Base-by-base conservation (phyloP, 1,284 basidiomycete species). In the Microbotryomycetes sp. region DNA sequence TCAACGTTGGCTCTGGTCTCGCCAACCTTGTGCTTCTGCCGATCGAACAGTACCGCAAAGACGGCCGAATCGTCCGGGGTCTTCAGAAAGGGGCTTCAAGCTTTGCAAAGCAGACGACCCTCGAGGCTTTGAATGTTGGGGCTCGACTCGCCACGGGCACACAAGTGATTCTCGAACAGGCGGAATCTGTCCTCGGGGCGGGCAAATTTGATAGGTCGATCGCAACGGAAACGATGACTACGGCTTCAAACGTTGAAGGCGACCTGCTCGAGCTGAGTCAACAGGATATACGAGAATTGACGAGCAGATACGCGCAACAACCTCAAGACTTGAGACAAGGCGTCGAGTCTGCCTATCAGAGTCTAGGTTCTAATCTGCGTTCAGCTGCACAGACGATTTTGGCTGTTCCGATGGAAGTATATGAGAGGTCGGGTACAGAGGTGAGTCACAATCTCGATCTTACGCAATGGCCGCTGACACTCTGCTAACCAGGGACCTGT, bases 391-490 rank as follows among this genome's bases (percentile, higher is more conserved):
- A 98, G 77, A 98, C 96, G 0, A 98, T 98, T 66, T 81, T 98
- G 29, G 94, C 96, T 0, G 91, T 98, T 1, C 94, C 94, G 0
- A 97, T 98, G 92, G 96, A 98, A 75, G 91, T 97, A 18, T 97
- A 97, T 71, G 94, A 98, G 75, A 81, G 87, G 61, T 87, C 88
- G 15, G 88, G 88, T 18, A 87, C 85, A 56, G 88, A 92, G 81
- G 91, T 88, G 70, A 74, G 81, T 77, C 50, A 3, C 4, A 52
- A n/a, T n/a, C n/a, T n/a, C n/a, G n/a, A n/a, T n/a, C n/a, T n/a
- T n/a, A n/a, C n/a, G n/a, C n/a, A n/a, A n/a, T n/a, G n/a, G n/a
- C n/a, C 45, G 45, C 48, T 54, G 51, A 45, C 47, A 23, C 24
- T 52, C 15, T 30, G 23, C 7, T 64, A 54, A 27, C 1, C 71